phyloP scores from a whole-genome alignment of 495 filamentous ascomycete genomes.

The Aspergillus taichungensis region DNA sequence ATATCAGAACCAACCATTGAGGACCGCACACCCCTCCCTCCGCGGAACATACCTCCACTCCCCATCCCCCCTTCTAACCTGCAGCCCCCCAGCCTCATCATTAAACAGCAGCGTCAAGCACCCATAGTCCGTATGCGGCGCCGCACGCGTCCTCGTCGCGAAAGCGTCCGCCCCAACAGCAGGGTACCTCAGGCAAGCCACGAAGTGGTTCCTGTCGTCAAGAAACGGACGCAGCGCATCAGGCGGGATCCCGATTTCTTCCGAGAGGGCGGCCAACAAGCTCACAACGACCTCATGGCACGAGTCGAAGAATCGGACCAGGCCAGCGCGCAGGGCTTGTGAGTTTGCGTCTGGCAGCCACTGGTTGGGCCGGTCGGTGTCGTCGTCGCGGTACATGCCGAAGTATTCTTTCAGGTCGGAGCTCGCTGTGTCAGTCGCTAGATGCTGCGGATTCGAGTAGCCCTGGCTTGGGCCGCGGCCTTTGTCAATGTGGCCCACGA shows the following conservation, averaged over 20 bases:
- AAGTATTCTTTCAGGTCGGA: constrained; percentile 8
- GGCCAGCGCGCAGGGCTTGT: constrained; percentile 3
- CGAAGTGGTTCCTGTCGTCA: constrained; percentile 2
- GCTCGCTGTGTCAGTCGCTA: neutral
- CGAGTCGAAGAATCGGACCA: constrained; percentile 6
- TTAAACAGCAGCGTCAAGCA: constrained; percentile 5
- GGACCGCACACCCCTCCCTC: constrained; percentile 5
- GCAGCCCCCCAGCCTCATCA: constrained; percentile 3
- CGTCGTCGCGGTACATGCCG: constrained; percentile 3
- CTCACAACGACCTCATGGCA: constrained; percentile 3
- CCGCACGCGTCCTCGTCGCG: neutral
- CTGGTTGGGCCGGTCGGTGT: constrained; percentile 5
- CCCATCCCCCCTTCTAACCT: constrained; percentile 1
- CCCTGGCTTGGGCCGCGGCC: constrained; percentile 6
- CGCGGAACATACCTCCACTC: constrained; percentile 4
- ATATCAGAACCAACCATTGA: constrained; percentile 2
- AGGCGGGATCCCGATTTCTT: constrained; percentile 2
- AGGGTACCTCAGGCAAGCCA: constrained; percentile 3
- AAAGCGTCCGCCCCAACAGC: neutral
- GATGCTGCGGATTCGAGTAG: constrained; percentile 1
- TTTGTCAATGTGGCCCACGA: constrained; percentile 1
- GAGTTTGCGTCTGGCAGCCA: constrained; percentile 1
- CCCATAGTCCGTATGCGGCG: constrained; percentile 7
- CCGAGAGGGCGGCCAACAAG: constrained; percentile 1
- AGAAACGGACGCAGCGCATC: constrained; percentile 1